phyloP scores from a whole-genome alignment of 1,139 yeast genomes.

The Eremothecium coryli region DNA sequence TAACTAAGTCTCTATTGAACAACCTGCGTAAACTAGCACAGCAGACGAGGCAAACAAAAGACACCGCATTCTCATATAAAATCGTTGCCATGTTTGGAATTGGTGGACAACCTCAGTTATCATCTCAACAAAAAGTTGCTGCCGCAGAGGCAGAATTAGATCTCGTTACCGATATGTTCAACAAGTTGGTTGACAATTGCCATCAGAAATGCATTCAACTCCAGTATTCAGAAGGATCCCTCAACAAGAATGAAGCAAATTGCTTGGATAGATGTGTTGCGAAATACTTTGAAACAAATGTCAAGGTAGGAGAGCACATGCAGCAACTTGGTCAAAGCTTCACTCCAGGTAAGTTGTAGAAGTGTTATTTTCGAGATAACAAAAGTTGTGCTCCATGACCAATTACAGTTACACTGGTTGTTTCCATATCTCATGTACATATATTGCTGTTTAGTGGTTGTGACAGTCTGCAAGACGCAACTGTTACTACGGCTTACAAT shows the following conservation, averaged over 20 bases:
- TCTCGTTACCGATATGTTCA: slow-evolving; percentile 96
- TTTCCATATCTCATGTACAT: slow-evolving; percentile 2
- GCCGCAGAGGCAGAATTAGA: slow-evolving; percentile 91
- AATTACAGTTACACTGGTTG: no score
- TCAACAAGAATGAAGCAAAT: slow-evolving; percentile 74
- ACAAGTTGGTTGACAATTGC: slow-evolving; percentile 74
- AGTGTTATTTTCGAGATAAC: no score
- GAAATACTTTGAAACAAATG: slow-evolving; percentile 92
- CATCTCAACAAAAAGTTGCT: slow-evolving; percentile 64
- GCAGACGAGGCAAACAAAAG: no score
- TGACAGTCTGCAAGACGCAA: no score
- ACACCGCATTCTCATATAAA: no score
- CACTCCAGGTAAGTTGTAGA: slow-evolving; percentile 31
- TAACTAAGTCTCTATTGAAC: no score
- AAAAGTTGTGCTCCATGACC: no score
- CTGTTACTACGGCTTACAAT: no score
- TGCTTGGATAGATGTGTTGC: slow-evolving; percentile 97
- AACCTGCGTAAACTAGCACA: no score
- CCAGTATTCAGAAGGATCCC: slow-evolving; percentile 62
- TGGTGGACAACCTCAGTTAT: slow-evolving; percentile 61
- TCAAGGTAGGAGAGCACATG: slow-evolving; percentile 90
- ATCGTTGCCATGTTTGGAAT: slow-evolving; percentile 59
- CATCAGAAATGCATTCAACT: slow-evolving; percentile 74
- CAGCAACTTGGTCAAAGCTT: slow-evolving; percentile 56
- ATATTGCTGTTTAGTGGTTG: slow-evolving; percentile 6